Base-by-base conservation (phyloP, 2,329 filamentous ascomycete species). In the Talaromyces sp. region DNA sequence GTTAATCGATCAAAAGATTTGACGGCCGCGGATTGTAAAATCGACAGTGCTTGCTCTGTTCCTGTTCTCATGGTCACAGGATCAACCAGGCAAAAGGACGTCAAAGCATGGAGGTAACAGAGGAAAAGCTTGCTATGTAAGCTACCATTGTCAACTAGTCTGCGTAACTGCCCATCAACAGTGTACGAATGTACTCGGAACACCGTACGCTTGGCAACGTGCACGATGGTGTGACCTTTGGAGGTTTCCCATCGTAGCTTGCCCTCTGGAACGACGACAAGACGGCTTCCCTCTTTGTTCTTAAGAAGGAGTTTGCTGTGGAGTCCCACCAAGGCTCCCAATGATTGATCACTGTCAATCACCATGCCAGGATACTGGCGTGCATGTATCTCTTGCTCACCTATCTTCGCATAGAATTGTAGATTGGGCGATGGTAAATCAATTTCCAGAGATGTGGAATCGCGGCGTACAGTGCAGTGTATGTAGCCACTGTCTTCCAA, bases 81-180 rank as follows among this genome's bases (percentile, higher is more conserved):
- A 59, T 77, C 74, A 3, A 65, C 63, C 2, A 75, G 51, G 17
- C 65, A 67, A 40, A 64, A 69, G 7, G 70, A 70, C 3, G 73
- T 76, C 8, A 73, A 13, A 4, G 72, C 74, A 61, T 77, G 73
- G 15, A 76, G 61, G 52, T 72, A 71, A 43, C 0, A 86, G 0
- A 83, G 69, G 17, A 78, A 75, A 0, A 88, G 69, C 53, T 80
- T 82, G 65, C 80, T 82, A 10, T 78, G 73, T 0, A 84, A 48
- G 11, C 70, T 79, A 0, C 78, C 79, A 60, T 78, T 81, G 17
- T 81, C 80, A 0, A 74, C 60, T 0, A 88, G 64, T 2, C 78
- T 71, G 0, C 82, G 7, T n/a, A 54, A 22, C 21, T 54, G 37
- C 1, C 15, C 19, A 13, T 54, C 51, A n/a, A 54, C 17, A 0